phyloP scores from a whole-genome alignment of 345 rosid genomes.

The Citrus reticulata region DNA sequence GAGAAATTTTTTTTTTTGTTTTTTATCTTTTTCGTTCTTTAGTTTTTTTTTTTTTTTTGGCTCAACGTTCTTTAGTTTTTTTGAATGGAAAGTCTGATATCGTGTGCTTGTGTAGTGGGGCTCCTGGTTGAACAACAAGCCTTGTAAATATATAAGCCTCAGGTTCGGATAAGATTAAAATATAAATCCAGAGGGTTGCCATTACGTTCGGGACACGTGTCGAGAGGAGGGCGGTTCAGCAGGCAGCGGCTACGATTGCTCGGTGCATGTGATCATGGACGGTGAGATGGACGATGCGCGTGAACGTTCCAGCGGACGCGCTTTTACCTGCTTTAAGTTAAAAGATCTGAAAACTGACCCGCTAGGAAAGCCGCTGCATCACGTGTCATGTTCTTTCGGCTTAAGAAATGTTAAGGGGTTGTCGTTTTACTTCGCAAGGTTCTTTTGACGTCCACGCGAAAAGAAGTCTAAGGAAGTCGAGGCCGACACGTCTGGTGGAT shows the following conservation, averaged over 20 bases:
- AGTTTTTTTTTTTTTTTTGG: too few relatives aligned
- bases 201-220: not conserved
- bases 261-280: conserved; percentile 35
- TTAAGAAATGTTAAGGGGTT: not conserved
- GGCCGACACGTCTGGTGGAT: not conserved
- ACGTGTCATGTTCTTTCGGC: conserved; percentile 9
- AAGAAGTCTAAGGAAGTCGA: not conserved
- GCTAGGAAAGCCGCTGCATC: not conserved
- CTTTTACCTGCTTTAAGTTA: not conserved
- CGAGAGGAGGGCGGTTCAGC: conserved; percentile 9
- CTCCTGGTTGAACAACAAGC: not conserved
- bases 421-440: conserved; percentile 9
- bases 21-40: not conserved
- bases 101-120: not conserved
- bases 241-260: conserved; percentile 50
- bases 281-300: conserved; percentile 33
- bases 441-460: conserved; percentile 22
- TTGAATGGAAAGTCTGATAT: not conserved
- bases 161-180: conserved; percentile 33
- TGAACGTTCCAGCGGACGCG: conserved; percentile 33
- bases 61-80: not conserved
- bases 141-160: conserved; percentile 21
- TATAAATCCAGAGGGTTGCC: not conserved
- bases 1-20: not conserved
- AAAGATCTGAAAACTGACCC: not conserved